Percentiles rank a stretch among this genome's conserved stretches.
Evolutionary conservation across 306 rosid species (phyloP).

Genomic region (Vigna radiata): DNA sequence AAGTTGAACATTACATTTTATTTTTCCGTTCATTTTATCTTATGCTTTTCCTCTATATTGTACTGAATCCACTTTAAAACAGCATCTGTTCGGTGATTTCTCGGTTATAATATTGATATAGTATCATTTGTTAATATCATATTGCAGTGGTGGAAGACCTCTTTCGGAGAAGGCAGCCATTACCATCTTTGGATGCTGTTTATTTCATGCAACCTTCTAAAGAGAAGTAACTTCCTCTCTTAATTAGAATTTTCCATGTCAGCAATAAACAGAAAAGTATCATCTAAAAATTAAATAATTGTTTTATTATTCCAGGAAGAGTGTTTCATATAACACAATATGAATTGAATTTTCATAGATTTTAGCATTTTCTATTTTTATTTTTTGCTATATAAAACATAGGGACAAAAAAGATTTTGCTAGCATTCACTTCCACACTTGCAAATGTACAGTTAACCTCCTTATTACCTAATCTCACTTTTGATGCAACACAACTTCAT

Average conservation of each 20-base stretch:
- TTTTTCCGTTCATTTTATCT: constrained; percentile 6
- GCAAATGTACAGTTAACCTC: not conserved
- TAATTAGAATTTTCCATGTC: constrained; percentile 24
- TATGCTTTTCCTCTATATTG: constrained; percentile 13
- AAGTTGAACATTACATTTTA: not conserved
- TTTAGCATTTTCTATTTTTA: not conserved
- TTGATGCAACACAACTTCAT: not conserved
- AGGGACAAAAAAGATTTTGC: not conserved
- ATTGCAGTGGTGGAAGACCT: constrained; percentile 97
- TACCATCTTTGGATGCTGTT: constrained; percentile 93
- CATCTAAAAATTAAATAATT: constrained; percentile 14
- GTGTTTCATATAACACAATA: not conserved
- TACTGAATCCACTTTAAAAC: not conserved
- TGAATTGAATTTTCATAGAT: not conserved
- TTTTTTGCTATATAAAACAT: not conserved
- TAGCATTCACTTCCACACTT: not conserved
- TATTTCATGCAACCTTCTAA: constrained; percentile 89
- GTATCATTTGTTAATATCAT: constrained; percentile 36
- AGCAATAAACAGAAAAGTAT: not conserved
- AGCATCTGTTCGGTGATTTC: constrained; percentile 8
- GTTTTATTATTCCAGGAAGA: constrained; percentile 17
- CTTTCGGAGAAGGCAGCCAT: constrained; percentile 92
- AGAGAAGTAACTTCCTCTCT: constrained; percentile 73
- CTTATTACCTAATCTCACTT: constrained; percentile 10
- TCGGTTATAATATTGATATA: constrained; percentile 26